Conservation (phyloP, 2,329 filamentous ascomycete genomes). For the Nemania sp. region DNA sequence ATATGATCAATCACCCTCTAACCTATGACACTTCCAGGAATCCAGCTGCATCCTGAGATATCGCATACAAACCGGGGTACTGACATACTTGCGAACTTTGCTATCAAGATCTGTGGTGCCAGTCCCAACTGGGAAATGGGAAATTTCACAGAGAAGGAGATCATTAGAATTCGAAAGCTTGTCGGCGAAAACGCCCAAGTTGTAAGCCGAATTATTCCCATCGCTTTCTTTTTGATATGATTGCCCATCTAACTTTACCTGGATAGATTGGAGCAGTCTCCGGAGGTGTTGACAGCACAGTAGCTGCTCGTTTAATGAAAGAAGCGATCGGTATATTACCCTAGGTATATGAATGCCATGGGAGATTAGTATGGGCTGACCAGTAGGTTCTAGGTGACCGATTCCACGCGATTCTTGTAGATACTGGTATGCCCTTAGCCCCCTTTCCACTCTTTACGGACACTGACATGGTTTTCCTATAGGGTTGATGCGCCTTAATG, state of each 20-base stretch:
- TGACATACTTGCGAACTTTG: slow-evolving; percentile 75
- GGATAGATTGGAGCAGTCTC: slow-evolving; percentile 74
- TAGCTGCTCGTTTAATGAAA: slow-evolving; percentile 86
- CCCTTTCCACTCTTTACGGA: background rate
- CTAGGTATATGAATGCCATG: background rate
- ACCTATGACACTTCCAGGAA: slow-evolving; percentile 55
- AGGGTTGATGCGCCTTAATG: slow-evolving; percentile 82
- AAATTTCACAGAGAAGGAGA: slow-evolving; percentile 84
- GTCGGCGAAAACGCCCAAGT: slow-evolving; percentile 88
- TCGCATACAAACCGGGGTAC: slow-evolving; percentile 45
- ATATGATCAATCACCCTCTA: background rate
- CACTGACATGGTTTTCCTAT: slow-evolving; percentile 33
- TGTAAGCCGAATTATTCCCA: slow-evolving; percentile 42
- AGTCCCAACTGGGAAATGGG: slow-evolving; percentile 85
- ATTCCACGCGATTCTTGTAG: slow-evolving; percentile 86
- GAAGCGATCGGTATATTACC: slow-evolving; percentile 73
- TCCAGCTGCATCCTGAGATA: slow-evolving; percentile 93
- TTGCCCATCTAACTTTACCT: background rate
- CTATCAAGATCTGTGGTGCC: slow-evolving; percentile 82
- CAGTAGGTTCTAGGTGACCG: slow-evolving; percentile 68
- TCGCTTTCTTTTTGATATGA: background rate
- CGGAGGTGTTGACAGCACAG: slow-evolving; percentile 90
- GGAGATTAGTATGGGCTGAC: slow-evolving; percentile 1
- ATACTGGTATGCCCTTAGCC: slow-evolving; percentile 70
- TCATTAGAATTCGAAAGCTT: slow-evolving; percentile 80